Base-by-base conservation (phyloP, 768 basidiomycete genomes). In the Tricholoma matsutake region DNA sequence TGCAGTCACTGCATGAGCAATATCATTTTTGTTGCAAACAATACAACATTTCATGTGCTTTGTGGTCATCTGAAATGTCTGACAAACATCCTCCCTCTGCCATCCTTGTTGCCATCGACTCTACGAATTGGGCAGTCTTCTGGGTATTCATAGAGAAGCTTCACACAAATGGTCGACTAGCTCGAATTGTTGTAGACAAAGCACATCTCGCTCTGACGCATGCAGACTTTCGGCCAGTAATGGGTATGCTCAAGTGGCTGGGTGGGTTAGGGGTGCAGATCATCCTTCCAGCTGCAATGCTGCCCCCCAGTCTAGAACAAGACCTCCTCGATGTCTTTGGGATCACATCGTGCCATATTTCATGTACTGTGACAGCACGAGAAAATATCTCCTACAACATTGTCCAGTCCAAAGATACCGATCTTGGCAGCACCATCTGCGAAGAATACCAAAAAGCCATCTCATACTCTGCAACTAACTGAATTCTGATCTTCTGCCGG, bases 131-230 rank as follows among this genome's bases (percentile, higher is more conserved):
- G 18, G 28, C 37, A 28, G 14, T 18, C 22, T 60, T 60, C 43
- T 7, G n/a, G 13, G 18, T 3, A 18, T 60, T 28, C 39, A 35
- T 60, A 6, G n/a, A n/a, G 13, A 39, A 18, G 22, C 49, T 60
- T 18, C 11, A 34, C 14, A 22, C 16, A 10, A 16, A 28, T 5
- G 22, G 35, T 18, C 51, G 32, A 10, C 41, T 67, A 1, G 59
- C 64, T 25, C 58, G 64, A 5, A 54, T 67, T 16, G 18, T 64
- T 18, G 25, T 67, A 6, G 65, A 67, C 34, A 59, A 67, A 58
- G 64, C 54, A 6, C 65, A 67, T 51, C 61, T 67, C 13, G 9
- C 57, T 2, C 61, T 67, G 1, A 53, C 54, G 3, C 65, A 67
- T 31, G 53, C 39, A 1, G 10, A 13, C 13, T 67, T 67, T 37